Conservation (phyloP, 441 rosid species). For the Codiaeum variegatum region DNA sequence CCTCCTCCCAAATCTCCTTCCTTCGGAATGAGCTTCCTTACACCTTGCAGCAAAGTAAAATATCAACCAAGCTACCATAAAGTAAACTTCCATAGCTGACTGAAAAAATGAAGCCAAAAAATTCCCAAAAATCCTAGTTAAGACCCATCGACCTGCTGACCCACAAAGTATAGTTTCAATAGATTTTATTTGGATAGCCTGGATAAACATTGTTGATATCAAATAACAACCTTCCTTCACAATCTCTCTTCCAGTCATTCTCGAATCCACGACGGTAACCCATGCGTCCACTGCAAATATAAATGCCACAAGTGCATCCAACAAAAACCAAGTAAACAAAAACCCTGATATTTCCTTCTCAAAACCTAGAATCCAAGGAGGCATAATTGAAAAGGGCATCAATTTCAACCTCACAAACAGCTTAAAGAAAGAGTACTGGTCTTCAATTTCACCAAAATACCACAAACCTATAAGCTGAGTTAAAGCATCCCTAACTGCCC, state of each 20-base stretch:
- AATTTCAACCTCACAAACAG: slow-evolving; percentile 78
- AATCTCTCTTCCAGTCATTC: slow-evolving; percentile 83
- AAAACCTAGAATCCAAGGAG: slow-evolving; percentile 78
- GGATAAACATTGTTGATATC: slow-evolving; percentile 62
- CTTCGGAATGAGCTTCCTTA: slow-evolving; percentile 58
- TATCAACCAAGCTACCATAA: slow-evolving; percentile 86
- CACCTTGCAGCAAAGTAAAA: slow-evolving; percentile 72
- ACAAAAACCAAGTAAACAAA: slow-evolving; percentile 71
- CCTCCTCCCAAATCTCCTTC: slow-evolving; percentile 75
- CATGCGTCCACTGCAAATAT: slow-evolving; percentile 77
- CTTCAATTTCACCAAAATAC: slow-evolving; percentile 83
- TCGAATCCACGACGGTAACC: slow-evolving; percentile 74
- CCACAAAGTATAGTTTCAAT: slow-evolving; percentile 81
- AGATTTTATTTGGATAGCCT: slow-evolving; percentile 70
- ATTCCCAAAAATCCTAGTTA: slow-evolving; percentile 50
- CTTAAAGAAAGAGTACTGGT: slow-evolving; percentile 83
- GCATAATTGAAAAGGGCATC: slow-evolving; percentile 85
- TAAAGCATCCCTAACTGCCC: slow-evolving; percentile 92
- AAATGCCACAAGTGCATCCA: slow-evolving; percentile 60
- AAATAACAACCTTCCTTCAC: slow-evolving; percentile 81
- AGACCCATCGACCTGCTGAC: slow-evolving; percentile 54
- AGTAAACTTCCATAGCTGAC: slow-evolving; percentile 72
- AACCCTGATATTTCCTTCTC: slow-evolving; percentile 85
- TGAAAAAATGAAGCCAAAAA: slow-evolving; percentile 54
- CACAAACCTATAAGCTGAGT: slow-evolving; percentile 87